Evolutionary conservation across 2,329 filamentous ascomycete genomes (phyloP), one percentile per base, ranked within the genome.

Genomic region (Pseudogymnoascus sp.): DNA sequence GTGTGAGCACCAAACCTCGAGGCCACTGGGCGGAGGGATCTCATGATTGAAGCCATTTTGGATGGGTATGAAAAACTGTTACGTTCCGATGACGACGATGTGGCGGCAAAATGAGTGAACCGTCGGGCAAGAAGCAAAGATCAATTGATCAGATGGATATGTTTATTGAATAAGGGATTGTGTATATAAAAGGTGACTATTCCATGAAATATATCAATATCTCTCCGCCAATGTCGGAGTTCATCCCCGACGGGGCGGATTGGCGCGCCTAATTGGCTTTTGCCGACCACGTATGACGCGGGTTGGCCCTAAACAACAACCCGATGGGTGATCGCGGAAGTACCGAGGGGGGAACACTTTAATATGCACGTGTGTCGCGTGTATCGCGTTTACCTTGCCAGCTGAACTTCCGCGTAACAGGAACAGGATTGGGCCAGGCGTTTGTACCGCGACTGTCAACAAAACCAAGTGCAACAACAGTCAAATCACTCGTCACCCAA

Each of bases 41-140:
- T 79, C 70, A 80, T 79, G 75, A 87, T 81, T 76, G 84, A 86
- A 67, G 84, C 82, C 83, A 85, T 85, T 74, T 70, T 75, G 70
- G 54, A 22, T n/a, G 25, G 2, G 43, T 50, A 50, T 30, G 43
- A 20, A 54, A 54, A 54, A 54, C 5, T 54, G 18, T 22, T 12
- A 54, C 9, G 28, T 33, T 54, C 22, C 28, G 28, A 54, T 54
- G 47, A 54, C 47, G 28, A 54, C 6, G 47, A 50, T 50, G 43
- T 50, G 43, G 25, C 43, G 25, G 43, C 25, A 50, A 54, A 54
- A 54, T 54, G 47, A 54, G 47, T 35, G 47, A 54, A 54, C 28
- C 28, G 47, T 54, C 28, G 28, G 18, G 28, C 28, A 35, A 20
- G 28, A 33, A 33, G 47, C 33, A 35, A 14, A 54, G 16, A 30